Evolutionary conservation across 208 protist species (phyloP), one percentile per base, ranked within the genome.

Genomic region (Ichthyophonus hoferi): DNA sequence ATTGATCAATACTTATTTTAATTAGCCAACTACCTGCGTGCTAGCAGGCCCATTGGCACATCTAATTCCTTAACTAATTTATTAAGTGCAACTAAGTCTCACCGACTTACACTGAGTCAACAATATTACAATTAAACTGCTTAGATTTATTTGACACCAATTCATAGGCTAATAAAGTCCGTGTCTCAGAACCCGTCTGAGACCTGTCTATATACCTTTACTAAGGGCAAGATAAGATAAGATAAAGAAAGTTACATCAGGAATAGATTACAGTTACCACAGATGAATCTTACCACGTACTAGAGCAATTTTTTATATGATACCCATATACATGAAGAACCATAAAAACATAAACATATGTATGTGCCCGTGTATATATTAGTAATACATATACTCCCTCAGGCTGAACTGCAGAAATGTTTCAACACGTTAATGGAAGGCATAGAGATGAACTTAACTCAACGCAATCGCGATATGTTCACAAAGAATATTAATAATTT

Each of bases 401-500:
- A 86, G 40, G 12, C 82, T n/a, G 33, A 76, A 34, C 24, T 83
- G 17, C 86, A 79, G 12, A 89, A 83, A 39, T 89, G 76, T 43
- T 89, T 83, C 38, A n/a, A 39, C 24, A 37, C 42, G 40, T 58
- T 89, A 2, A 83, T 83, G 78, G 76, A 89, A 0, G 91, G 88
- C 24, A 85, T 95, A 2, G 92, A 94, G 34, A 37, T 34, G 24
- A 92, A 85, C 67, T 87, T 94, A 1, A 88, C 91, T 38, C 1
- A 67, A 33, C 89, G 91, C 37, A 94, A 92, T 37, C n/a, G 93
- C 7, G 91, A 95, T 79, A 40, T 89, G 76, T 94, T 95, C 77
- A 93, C 92, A 3, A 58, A 90, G 12, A 94, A 95, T 83, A 31
- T 95, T 0, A 91, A 90, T 33, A 78, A 88, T 0, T 95, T 95